Base-by-base conservation (phyloP, 1,139 yeast species). In the Oligophagozyma castellii region DNA sequence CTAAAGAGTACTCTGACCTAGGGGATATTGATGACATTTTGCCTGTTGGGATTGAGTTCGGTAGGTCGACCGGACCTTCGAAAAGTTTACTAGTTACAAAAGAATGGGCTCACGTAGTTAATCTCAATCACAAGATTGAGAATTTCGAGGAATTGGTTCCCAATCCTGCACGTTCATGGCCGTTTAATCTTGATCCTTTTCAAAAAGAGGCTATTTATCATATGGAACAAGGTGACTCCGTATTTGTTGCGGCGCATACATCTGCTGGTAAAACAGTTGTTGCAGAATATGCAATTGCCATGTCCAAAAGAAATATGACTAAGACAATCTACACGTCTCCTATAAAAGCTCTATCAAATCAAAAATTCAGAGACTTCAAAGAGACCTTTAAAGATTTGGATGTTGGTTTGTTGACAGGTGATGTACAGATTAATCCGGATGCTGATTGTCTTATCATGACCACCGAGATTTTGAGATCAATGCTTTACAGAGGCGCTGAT, bases 391-490 rank as follows among this genome's bases (percentile, higher is more conserved):
- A 70, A 30, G 79, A 70, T 38, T 69, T 69, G 28, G 96, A 86
- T 46, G 93, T 92, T 21, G 99, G 99, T 18, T 66, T 89, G 34
- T 77, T 89, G 55, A 89, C 99, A 0, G 99, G 99, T 50, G 99
- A 89, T 61, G 96, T 92, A 16, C 94, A 89, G 40, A 86, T 92
- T 37, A 92, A 92, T 46, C 93, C 98, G 0, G 96, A 89, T 37
- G 98, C 96, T 0, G 79, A 84, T 38, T 92, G 98, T 55, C 62
- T 89, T 42, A 89, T 89, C 34, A 89, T 89, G 99, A 89, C 99
- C 2, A 89, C 99, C 0, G 99, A 89, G 55, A 84, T 89, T 59
- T 63, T 89, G 40, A 65, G 99, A 46, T 77, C 93, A 8, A 89
- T 89, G 99, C 67, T 89, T 27, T 89, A 89, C 50, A 66, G 95